These are phyloP conservation scores for Ustilago nuda DNA, from an alignment of 1,284 basidiomycete genomes.

Conservation along the genomic window DNA sequence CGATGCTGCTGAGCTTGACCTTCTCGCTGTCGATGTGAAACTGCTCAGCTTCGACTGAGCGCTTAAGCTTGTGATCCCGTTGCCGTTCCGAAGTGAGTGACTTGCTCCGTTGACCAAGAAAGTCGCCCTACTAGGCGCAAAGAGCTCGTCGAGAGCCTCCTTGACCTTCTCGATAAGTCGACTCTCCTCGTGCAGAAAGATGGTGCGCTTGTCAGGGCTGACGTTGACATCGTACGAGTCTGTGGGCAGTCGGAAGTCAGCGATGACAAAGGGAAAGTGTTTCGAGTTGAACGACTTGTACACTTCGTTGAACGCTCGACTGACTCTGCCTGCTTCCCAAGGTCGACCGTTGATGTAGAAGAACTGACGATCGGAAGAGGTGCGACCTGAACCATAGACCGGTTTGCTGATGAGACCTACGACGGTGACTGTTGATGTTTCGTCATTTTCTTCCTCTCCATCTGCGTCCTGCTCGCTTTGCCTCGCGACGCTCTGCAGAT, in stretches of 20 bases:
- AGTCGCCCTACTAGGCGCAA: conserved; percentile 78
- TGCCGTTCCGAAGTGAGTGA: conserved; percentile 29
- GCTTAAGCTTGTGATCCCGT: conserved; percentile 12
- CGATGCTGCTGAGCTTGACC: background rate
- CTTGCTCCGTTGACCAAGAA: conserved; percentile 70
- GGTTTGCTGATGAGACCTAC: conserved; percentile 85
- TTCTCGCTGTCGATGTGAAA: background rate
- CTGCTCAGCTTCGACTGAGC: conserved; percentile 23
- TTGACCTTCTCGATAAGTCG: conserved; percentile 77
- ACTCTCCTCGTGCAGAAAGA: conserved; percentile 89
- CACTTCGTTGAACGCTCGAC: conserved; percentile 64
- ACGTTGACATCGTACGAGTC: conserved; percentile 94
- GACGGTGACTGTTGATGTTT: conserved; percentile 72
- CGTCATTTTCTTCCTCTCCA: conserved; percentile 17
- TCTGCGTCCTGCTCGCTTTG: conserved; percentile 1
- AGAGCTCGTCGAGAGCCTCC: conserved; percentile 76
- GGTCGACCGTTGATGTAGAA: conserved; percentile 95
- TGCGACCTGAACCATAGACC: conserved; percentile 75
- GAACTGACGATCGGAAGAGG: conserved; percentile 83
- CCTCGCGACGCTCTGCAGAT: background rate
- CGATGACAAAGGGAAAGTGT: conserved; percentile 79
- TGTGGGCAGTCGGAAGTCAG: conserved; percentile 83
- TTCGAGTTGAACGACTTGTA: conserved; percentile 62
- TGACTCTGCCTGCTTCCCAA: conserved; percentile 74
- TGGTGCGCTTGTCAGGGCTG: conserved; percentile 94